These are phyloP conservation scores for Fomitopsis pulvina DNA, from an alignment of 768 basidiomycete genomes.

Conservation along the genomic window DNA sequence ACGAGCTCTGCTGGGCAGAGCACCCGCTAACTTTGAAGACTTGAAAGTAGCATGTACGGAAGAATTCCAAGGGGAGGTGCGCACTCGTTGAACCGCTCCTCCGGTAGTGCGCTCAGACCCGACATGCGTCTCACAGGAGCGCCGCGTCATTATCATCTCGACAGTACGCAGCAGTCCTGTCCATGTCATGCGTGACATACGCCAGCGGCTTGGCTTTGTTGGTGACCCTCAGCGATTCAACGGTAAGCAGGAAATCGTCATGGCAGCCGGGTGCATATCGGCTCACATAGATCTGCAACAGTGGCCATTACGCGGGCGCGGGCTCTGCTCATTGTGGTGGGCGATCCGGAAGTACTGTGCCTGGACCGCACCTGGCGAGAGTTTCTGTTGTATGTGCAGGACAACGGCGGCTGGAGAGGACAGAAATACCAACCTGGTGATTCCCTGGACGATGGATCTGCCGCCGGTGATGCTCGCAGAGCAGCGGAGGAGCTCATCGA, in stretches of 20 bases:
- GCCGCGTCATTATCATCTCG: slow-evolving; percentile 30
- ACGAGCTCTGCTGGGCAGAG: slow-evolving; percentile 16
- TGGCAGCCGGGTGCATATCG: slow-evolving; percentile 17
- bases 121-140: slow-evolving; percentile 21
- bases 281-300: slow-evolving; percentile 17
- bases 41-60: slow-evolving; percentile 33
- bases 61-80: slow-evolving; percentile 36
- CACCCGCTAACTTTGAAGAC: slow-evolving; percentile 6
- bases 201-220: slow-evolving; percentile 29
- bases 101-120: neutral
- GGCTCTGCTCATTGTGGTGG: slow-evolving; percentile 55
- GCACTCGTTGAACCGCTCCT: too few species aligned
- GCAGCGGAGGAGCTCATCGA: neutral
- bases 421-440: too few species aligned
- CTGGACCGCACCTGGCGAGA: slow-evolving; percentile 54
- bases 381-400: slow-evolving; percentile 52
- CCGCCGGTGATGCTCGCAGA: neutral
- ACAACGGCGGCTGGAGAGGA: slow-evolving; percentile 48
- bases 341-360: slow-evolving; percentile 50
- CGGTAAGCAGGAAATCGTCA: slow-evolving; percentile 20
- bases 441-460: neutral
- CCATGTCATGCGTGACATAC: slow-evolving; percentile 20
- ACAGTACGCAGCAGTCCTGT: slow-evolving; percentile 30
- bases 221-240: slow-evolving; percentile 31
- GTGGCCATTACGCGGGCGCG: slow-evolving; percentile 65